Conservation (phyloP, 2,329 filamentous ascomycete genomes). For the Aquanectria penicillioides region DNA sequence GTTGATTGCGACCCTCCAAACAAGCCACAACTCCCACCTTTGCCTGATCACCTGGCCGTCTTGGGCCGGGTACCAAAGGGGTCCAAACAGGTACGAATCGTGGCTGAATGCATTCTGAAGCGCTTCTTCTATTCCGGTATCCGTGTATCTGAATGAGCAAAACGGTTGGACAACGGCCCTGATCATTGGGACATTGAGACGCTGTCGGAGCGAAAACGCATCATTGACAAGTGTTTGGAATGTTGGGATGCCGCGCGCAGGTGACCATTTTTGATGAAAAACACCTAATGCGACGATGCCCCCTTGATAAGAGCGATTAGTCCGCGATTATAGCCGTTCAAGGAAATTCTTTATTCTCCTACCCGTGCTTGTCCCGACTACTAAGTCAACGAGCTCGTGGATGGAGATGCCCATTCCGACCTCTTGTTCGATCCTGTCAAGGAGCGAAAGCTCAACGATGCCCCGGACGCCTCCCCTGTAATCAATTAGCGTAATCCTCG, state of each 20-base stretch:
- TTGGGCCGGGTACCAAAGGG: accelerated
- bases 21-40: slow-evolving; percentile 26
- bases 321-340: too few species aligned
- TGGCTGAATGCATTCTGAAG: background rate
- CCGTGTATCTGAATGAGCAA: slow-evolving; percentile 16
- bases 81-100: slow-evolving; percentile 9
- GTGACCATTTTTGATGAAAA: slow-evolving; percentile 13
- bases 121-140: slow-evolving; percentile 6
- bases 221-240: background rate
- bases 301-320: too few species aligned
- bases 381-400: slow-evolving; percentile 27
- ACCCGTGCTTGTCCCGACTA: slow-evolving; percentile 28
- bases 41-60: background rate
- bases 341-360: too few species aligned
- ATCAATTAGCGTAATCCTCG: background rate
- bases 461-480: slow-evolving; percentile 22
- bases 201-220: slow-evolving; percentile 5
- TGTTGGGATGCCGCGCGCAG: background rate
- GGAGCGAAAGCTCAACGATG: slow-evolving; percentile 13
- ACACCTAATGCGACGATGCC: slow-evolving; percentile 21
- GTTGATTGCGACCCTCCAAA: background rate
- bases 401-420: slow-evolving; percentile 9
- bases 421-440: slow-evolving; percentile 1
- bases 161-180: slow-evolving; percentile 17
- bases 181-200: background rate